Evolutionary conservation across 306 rosid species (phyloP).

Genomic region (Gillenia trifoliata): DNA sequence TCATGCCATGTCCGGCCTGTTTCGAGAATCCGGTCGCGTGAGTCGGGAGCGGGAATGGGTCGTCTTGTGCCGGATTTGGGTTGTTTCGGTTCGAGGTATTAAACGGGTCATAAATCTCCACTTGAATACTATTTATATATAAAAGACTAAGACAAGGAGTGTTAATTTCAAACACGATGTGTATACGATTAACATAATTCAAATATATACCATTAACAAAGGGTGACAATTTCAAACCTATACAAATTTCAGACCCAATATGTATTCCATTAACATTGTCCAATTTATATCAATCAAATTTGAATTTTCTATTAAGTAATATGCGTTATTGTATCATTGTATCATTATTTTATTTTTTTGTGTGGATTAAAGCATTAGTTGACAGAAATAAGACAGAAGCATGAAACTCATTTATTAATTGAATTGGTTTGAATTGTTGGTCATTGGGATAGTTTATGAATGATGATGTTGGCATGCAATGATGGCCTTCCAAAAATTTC

Average conservation of each 20-base stretch:
- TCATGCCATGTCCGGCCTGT: not conserved
- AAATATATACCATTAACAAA: too few species aligned
- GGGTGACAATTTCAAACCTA: too few species aligned
- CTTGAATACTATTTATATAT: too few species aligned
- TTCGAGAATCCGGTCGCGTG: not conserved
- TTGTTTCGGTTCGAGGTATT: not conserved
- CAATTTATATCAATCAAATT: too few species aligned
- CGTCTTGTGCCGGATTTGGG: not conserved
- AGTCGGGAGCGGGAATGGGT: not conserved
- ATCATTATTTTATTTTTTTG: too few species aligned
- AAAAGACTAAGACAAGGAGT: rapidly evolving
- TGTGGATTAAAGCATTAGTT: too few species aligned
- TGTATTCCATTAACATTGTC: too few species aligned
- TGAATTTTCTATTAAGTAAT: too few species aligned
- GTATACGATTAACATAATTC: too few species aligned
- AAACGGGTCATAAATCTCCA: not conserved
- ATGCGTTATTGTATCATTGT: not conserved
- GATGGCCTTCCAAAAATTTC: not conserved
- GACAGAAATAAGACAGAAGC: not conserved
- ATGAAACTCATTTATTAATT: not conserved
- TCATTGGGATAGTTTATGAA: not conserved
- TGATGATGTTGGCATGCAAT: not conserved
- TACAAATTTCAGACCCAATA: too few species aligned
- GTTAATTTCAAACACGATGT: rapidly evolving
- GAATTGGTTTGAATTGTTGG: not conserved